A percentile compares a stretch with the other conserved stretches of the same genome.
Conservation (phyloP, 345 rosid species). For the Boechera divaricarpa region DNA sequence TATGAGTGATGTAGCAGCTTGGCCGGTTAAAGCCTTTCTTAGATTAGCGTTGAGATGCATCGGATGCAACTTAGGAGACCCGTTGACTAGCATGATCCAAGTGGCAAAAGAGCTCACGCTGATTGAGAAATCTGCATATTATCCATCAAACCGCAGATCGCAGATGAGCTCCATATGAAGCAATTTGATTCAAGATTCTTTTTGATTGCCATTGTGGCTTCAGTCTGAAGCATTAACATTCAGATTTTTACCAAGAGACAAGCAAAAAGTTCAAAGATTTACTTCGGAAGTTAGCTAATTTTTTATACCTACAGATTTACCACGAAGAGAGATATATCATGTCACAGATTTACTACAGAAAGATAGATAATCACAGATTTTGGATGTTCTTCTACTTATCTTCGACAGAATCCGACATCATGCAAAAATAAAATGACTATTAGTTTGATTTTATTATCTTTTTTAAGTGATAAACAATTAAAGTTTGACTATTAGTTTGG, state of each 20-base stretch:
- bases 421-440: too few species aligned
- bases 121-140: slow-evolving; percentile 24
- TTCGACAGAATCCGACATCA: too few species aligned
- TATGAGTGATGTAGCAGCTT: slow-evolving; percentile 21
- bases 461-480: too few species aligned
- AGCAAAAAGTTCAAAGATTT: too few species aligned
- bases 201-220: not conserved
- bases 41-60: slow-evolving; percentile 38
- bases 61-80: slow-evolving; percentile 33
- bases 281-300: not conserved
- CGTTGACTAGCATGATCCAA: slow-evolving; percentile 28
- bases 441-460: too few species aligned
- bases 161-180: not conserved
- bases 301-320: too few species aligned
- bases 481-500: not conserved
- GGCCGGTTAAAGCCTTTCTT: slow-evolving; percentile 16
- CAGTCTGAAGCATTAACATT: not conserved
- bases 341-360: too few species aligned
- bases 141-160: not conserved
- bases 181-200: not conserved
- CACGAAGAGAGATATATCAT: too few species aligned
- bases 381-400: too few species aligned
- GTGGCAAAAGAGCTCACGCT: slow-evolving; percentile 31
- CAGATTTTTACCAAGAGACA: too few species aligned
- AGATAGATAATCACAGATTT: not conserved